Evolutionary conservation across 2,329 filamentous ascomycete species (phyloP).

Genomic region (Acrocalymma vagum): DNA sequence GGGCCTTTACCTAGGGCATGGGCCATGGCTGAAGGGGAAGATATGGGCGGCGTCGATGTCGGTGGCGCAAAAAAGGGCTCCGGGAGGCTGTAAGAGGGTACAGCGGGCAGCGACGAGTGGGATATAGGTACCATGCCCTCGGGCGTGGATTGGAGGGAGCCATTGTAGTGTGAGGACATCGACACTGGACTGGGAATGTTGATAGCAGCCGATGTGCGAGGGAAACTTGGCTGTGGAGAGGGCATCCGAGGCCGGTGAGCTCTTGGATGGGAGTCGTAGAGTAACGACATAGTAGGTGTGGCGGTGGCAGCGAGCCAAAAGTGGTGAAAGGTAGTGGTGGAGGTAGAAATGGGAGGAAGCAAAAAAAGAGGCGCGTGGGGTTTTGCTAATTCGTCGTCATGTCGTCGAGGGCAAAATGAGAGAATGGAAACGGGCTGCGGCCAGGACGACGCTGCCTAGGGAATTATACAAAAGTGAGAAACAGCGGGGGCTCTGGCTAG

Average conservation of each 20-base stretch:
- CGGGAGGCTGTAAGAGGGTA: constrained; percentile 72
- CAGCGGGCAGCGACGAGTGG: constrained; percentile 55
- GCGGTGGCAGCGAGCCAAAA: no score
- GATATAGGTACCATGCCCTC: constrained; percentile 67
- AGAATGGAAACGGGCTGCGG: constrained; percentile 28
- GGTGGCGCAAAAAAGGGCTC: constrained; percentile 71
- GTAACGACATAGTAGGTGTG: constrained; percentile 31
- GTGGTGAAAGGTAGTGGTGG: constrained; percentile 12
- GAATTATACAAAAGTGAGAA: constrained; percentile 36
- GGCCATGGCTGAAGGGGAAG: constrained; percentile 66
- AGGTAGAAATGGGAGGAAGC: constrained; percentile 14
- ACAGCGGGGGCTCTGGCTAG: constrained; percentile 30
- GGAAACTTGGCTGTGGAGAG: constrained; percentile 43
- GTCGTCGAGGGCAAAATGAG: constrained; percentile 23
- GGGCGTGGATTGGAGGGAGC: constrained; percentile 73
- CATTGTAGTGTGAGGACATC: constrained; percentile 56
- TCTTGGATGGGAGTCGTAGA: constrained; percentile 34
- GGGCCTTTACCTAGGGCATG: constrained; percentile 69
- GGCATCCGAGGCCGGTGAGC: constrained; percentile 35
- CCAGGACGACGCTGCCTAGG: constrained; percentile 33
- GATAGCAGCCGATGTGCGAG: constrained; percentile 38
- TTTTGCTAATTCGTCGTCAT: constrained; percentile 36
- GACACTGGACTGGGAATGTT: constrained; percentile 48
- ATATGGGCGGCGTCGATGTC: constrained; percentile 55
- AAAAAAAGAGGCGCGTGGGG: constrained; percentile 12